These are phyloP conservation scores for Penicillium expansum DNA, from an alignment of 2,329 filamentous ascomycete genomes.

Conservation along the genomic window DNA sequence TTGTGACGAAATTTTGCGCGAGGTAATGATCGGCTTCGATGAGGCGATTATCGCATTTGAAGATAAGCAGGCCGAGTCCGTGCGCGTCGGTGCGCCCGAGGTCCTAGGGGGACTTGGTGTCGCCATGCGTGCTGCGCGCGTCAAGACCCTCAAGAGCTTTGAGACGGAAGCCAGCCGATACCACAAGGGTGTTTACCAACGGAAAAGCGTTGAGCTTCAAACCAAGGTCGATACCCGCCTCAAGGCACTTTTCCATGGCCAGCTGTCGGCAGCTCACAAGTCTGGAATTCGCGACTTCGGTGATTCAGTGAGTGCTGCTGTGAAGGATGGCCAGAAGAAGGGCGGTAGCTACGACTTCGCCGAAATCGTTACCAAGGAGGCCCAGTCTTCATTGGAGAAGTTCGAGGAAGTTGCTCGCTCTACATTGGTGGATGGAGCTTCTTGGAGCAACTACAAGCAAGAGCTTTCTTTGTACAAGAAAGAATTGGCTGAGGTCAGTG, in stretches of 20 bases:
- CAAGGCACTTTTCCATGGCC: conserved; percentile 83
- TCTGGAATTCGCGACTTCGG: conserved; percentile 78
- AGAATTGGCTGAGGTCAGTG: conserved; percentile 85
- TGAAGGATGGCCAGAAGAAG: conserved; percentile 91
- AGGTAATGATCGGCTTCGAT: conserved; percentile 83
- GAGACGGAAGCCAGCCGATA: conserved; percentile 89
- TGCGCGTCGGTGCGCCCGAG: conserved; percentile 67
- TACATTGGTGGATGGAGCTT: conserved; percentile 71
- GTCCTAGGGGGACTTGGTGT: conserved; percentile 73
- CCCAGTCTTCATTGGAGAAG: conserved; percentile 67
- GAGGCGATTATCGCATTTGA: conserved; percentile 78
- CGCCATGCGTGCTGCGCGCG: conserved; percentile 68
- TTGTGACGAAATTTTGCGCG: conserved; percentile 92
- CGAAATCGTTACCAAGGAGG: conserved; percentile 83
- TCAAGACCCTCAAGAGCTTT: conserved; percentile 76
- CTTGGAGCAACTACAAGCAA: conserved; percentile 84
- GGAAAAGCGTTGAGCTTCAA: conserved; percentile 82
- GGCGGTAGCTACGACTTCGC: conserved; percentile 91
- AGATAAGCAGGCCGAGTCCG: conserved; percentile 74
- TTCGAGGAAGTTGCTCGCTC: conserved; percentile 75
- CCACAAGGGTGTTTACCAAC: conserved; percentile 89
- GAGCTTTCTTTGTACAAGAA: conserved; percentile 80
- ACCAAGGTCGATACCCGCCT: conserved; percentile 82
- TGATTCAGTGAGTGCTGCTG: conserved; percentile 78
- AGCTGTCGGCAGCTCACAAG: conserved; percentile 86